Evolutionary conservation across 257 asterid species (phyloP).

Genomic region (Capsicum rhomboideum): DNA sequence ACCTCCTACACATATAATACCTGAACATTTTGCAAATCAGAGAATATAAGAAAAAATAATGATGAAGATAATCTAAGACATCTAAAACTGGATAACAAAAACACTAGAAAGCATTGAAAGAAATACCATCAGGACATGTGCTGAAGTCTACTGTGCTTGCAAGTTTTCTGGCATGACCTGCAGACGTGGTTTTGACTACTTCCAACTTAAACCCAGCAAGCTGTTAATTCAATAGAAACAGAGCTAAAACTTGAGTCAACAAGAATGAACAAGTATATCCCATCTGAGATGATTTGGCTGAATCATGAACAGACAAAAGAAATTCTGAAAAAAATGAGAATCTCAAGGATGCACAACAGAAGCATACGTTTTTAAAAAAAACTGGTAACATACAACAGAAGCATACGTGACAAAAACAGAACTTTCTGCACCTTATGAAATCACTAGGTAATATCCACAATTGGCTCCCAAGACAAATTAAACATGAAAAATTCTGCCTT

Average conservation of each 20-base stretch:
- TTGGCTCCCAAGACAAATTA: neutral
- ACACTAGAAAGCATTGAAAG: conserved; percentile 9
- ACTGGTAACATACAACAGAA: no score
- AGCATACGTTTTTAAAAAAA: no score
- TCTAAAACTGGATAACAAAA: conserved; percentile 5
- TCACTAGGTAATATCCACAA: neutral
- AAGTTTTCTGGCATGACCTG: conserved; percentile 96
- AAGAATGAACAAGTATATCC: neutral
- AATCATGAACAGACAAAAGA: no score
- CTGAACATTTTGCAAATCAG: conserved; percentile 31
- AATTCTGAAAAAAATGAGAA: neutral
- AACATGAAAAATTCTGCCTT: neutral
- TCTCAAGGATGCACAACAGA: neutral
- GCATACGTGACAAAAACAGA: neutral
- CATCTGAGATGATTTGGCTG: neutral
- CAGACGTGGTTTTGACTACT: conserved; percentile 86
- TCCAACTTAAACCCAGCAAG: conserved; percentile 97
- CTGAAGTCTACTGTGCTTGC: conserved; percentile 87
- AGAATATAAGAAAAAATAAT: neutral
- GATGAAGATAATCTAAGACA: conserved; percentile 8
- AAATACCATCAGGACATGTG: conserved; percentile 92
- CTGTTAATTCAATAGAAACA: conserved; percentile 32
- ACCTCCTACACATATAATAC: conserved; percentile 98
- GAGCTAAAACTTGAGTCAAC: neutral
- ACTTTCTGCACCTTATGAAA: neutral